Percentiles rank a stretch among this genome's conserved stretches.
These are phyloP conservation scores for Gleditsia sinensis DNA, from an alignment of 306 rosid species.

Conservation along the genomic window DNA sequence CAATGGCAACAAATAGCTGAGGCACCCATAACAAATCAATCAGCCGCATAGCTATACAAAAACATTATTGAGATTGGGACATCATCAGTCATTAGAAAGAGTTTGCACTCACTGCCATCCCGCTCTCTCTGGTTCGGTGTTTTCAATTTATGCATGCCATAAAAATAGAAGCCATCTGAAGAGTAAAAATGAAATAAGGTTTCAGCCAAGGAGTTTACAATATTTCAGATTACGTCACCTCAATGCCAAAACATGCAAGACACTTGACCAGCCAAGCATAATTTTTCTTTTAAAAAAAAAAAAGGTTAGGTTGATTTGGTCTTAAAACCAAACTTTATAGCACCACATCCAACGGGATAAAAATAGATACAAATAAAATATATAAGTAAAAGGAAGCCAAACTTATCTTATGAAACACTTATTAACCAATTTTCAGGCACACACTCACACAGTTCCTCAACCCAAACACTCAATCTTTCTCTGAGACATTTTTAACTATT, in stretches of 20 bases:
- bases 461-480: no score
- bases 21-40: not conserved
- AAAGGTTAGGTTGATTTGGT: not conserved
- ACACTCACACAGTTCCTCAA: no score
- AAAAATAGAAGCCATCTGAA: constrained; percentile 29
- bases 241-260: not conserved
- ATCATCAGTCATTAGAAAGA: not conserved
- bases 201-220: not conserved
- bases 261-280: not conserved
- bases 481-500: no score
- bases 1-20: constrained; percentile 32
- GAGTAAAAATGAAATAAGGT: not conserved
- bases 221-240: not conserved
- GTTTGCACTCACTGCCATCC: constrained; percentile 36
- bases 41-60: not conserved
- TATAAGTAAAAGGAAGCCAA: no score
- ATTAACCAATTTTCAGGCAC: no score
- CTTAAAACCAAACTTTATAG: not conserved
- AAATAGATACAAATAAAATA: no score
- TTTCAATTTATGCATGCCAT: not conserved
- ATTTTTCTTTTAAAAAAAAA: not conserved
- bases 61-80: not conserved
- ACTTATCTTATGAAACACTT: no score
- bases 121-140: not conserved
- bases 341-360: not conserved